Evolutionary conservation across 2,329 filamentous ascomycete species (phyloP).

Genomic region (Verticillium dahliae): DNA sequence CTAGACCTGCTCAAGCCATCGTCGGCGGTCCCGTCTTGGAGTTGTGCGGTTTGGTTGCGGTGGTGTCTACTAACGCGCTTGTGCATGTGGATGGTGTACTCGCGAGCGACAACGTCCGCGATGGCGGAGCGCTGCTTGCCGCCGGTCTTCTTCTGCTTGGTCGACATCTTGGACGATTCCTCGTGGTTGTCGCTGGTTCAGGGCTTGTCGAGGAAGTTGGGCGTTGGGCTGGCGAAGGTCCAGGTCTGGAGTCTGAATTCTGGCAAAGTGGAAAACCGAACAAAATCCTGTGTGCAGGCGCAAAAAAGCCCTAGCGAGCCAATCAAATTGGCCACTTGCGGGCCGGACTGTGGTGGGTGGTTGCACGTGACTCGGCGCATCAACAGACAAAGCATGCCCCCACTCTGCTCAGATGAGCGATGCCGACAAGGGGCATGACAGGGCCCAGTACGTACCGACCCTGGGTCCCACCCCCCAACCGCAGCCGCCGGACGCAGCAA

Average conservation of each 20-base stretch:
- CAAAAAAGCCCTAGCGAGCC: slow-evolving; percentile 9
- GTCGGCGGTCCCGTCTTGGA: not conserved
- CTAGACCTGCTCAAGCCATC: not conserved
- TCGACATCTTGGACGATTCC: slow-evolving; percentile 50
- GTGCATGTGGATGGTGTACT: slow-evolving; percentile 99
- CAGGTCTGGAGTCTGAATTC: slow-evolving; percentile 2
- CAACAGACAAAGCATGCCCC: not conserved
- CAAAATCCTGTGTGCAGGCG: slow-evolving; percentile 9
- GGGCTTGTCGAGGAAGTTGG: slow-evolving; percentile 11
- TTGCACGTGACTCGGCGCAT: slow-evolving; percentile 2
- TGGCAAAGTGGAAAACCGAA: slow-evolving; percentile 4
- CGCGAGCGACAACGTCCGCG: slow-evolving; percentile 96
- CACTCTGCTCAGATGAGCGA: not conserved
- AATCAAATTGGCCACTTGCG: not conserved
- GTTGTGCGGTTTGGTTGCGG: not conserved
- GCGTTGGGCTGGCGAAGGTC: slow-evolving; percentile 1
- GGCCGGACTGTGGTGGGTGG: not conserved
- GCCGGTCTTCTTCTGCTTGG: slow-evolving; percentile 62
- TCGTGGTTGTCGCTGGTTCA: slow-evolving; percentile 10
- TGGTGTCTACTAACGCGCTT: slow-evolving; percentile 53
- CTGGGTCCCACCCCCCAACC: not conserved
- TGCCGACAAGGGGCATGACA: not conserved
- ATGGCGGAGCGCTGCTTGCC: slow-evolving; percentile 83
- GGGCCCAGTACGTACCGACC: not conserved
- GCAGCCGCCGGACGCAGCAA: not conserved